Base-by-base conservation (phyloP, 2,329 filamentous ascomycete species). In the Trichoderma asperellum region DNA sequence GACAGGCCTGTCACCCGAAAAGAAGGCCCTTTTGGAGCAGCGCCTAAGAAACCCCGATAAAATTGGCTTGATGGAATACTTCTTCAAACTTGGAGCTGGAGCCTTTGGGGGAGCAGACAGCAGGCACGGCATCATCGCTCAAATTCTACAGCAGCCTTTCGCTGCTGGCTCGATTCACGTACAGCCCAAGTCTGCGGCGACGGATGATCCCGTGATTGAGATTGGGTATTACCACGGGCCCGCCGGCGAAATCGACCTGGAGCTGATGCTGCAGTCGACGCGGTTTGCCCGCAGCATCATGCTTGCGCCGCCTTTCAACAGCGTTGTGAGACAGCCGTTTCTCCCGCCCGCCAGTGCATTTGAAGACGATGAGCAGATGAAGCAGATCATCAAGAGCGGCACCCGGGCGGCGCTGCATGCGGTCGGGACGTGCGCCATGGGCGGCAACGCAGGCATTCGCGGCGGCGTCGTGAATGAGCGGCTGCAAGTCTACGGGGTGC, bases 111-210 rank as follows among this genome's bases (percentile, higher is more conserved):
- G 76, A 71, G 68, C 75, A 56, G 77, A 75, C 2, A 85, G 82
- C 70, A 81, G 80, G 67, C 85, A 86, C 68, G 83, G 78, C 10
- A 84, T 82, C 2, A 81, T 86, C 77, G 72, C 86, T 0, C 81
- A 83, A 68, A 83, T 86, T 69, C 75, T 87, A 1, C 84, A 86
- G 70, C 85, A 86, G 73, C 85, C 85, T 0, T 85, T 85, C 35
- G 82, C 83, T 0, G 76, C 79, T 3, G 85, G 85, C 0, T 81
- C 78, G 2, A 77, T 87, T 11, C 85, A 87, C 70, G 80, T 86
- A 61, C 75, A 69, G 18, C 27, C 52, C 21, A 2, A 24, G 2
- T 27, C 55, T 4, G 32, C 63, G 24, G n/a, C 37, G n/a, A 77
- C 32, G 57, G 75, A 74, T n/a, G 76, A 64, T 12, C 81, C 80